Conservation (phyloP, 2,329 filamentous ascomycete species). For the Chaetomiaceae sp. region DNA sequence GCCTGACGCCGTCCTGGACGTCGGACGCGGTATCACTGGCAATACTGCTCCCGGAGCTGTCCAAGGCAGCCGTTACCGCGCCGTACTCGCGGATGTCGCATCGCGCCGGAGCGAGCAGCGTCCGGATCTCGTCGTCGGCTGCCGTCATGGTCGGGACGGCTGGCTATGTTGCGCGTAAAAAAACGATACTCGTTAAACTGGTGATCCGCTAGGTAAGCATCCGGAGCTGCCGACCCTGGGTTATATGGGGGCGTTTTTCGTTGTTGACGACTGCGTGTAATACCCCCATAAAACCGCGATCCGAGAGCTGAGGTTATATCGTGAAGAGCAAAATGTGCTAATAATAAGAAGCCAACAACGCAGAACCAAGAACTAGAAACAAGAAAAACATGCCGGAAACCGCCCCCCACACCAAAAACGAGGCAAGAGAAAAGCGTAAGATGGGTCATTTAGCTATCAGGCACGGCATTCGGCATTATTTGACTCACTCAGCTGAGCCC, state of each 20-base stretch:
- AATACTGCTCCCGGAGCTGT: neutral
- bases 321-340: no score
- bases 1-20: conserved; percentile 32
- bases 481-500: conserved; percentile 8
- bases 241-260: neutral
- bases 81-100: conserved; percentile 11
- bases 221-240: neutral
- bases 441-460: neutral
- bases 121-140: conserved; percentile 5
- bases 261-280: neutral
- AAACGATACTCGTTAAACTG: neutral
- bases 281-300: neutral
- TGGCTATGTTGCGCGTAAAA: neutral
- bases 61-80: neutral
- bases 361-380: neutral
- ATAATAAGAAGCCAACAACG: no score
- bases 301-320: no score
- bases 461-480: neutral
- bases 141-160: conserved; percentile 9
- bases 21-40: conserved; percentile 12
- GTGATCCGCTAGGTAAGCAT: neutral
- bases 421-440: neutral
- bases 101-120: conserved; percentile 2
- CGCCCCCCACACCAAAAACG: neutral
- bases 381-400: neutral